Percentiles rank a stretch among this genome's conserved stretches.
phyloP scores from a whole-genome alignment of 768 basidiomycete genomes.

The Inosperma sp. region DNA sequence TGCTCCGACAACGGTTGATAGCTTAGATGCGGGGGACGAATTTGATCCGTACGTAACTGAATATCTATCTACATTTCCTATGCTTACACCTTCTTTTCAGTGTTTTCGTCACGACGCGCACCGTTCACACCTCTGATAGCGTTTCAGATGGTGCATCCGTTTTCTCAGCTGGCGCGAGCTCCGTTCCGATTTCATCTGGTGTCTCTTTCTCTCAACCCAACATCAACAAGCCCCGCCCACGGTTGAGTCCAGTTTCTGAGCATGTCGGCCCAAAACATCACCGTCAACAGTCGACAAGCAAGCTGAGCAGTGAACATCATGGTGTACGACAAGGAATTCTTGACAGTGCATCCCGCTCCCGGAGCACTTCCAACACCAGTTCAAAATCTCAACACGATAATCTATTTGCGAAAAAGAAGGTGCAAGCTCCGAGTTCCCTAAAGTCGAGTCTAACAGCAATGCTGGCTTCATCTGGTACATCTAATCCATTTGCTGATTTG shows the following conservation, averaged over 20 bases:
- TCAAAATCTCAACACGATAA: conserved; percentile 19
- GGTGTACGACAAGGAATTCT: conserved; percentile 11
- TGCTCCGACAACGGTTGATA: conserved; percentile 41
- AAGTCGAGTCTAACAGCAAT: conserved; percentile 70
- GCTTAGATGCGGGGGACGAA: conserved; percentile 67
- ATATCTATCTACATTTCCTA: background rate
- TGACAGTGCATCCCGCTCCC: conserved; percentile 12
- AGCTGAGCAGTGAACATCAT: conserved; percentile 16
- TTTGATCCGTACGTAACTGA: conserved; percentile 68
- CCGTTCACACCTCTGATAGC: conserved; percentile 51
- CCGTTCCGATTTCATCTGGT: conserved; percentile 52
- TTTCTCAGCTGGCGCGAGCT: conserved; percentile 48
- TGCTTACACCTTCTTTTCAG: conserved; percentile 31
- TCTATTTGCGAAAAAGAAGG: conserved; percentile 50
- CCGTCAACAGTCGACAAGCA: conserved; percentile 15
- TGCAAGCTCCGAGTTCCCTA: conserved; percentile 38
- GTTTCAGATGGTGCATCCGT: conserved; percentile 61
- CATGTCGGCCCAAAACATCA: conserved; percentile 26
- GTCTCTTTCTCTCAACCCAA: conserved; percentile 44
- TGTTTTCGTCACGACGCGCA: conserved; percentile 62
- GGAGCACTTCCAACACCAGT: conserved; percentile 21
- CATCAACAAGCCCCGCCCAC: conserved; percentile 39
- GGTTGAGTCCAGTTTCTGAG: conserved; percentile 65
- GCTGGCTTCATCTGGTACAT: conserved; percentile 61
- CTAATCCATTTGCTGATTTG: conserved; percentile 84